Evolutionary conservation across 164 flowering plant genomes (phyloP).

Genomic region (Sedum album): DNA sequence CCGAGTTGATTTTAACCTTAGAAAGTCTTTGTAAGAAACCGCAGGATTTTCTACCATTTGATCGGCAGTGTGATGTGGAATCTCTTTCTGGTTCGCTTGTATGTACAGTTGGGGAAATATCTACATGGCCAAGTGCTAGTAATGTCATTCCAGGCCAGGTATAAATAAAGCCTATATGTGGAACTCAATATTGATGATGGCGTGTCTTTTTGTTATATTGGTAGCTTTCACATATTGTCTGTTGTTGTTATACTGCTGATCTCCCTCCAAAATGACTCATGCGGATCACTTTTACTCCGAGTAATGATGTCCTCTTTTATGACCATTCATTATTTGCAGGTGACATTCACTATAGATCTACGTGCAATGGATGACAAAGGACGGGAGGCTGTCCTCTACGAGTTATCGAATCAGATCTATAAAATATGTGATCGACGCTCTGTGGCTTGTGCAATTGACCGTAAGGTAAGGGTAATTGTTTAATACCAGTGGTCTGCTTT

Average conservation of each 20-base stretch:
- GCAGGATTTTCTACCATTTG: conserved; percentile 42
- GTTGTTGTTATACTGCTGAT: no score
- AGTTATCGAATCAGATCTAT: conserved; percentile 54
- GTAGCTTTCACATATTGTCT: not conserved
- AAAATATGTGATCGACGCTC: conserved; percentile 66
- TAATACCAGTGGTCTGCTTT: not conserved
- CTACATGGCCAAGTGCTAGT: conserved; percentile 95
- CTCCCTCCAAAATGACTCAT: not conserved
- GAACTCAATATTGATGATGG: no score
- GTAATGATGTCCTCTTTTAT: not conserved
- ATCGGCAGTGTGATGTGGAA: conserved; percentile 44
- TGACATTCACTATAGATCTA: conserved; percentile 80
- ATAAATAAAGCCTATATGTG: no score
- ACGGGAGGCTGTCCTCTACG: conserved; percentile 72
- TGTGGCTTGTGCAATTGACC: conserved; percentile 73
- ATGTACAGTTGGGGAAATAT: conserved; percentile 97
- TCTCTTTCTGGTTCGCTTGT: conserved; percentile 77
- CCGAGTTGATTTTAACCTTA: conserved; percentile 70
- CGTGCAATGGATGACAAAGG: conserved; percentile 79
- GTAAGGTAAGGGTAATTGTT: conserved; percentile 50
- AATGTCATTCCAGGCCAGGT: conserved; percentile 99
- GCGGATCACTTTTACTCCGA: not conserved
- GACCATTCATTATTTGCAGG: conserved; percentile 31
- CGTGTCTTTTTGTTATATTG: no score
- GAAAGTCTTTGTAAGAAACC: conserved; percentile 84